Conservation (phyloP, 2,329 filamentous ascomycete genomes). For the Zymoseptoria brevis region DNA sequence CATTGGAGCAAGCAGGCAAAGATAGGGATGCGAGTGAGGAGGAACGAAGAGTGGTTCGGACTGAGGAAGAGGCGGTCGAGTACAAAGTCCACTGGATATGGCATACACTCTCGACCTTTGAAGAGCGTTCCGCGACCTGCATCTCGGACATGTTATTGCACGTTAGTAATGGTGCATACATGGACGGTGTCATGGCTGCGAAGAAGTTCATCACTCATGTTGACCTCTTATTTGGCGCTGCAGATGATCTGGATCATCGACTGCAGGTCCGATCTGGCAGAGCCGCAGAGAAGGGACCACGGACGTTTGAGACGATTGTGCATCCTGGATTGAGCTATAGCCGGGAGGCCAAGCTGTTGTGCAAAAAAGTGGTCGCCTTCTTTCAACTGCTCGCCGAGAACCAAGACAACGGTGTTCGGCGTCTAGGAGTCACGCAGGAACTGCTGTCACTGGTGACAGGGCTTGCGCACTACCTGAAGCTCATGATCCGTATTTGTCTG, state of each 20-base stretch:
- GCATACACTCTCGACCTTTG: slow-evolving; percentile 94
- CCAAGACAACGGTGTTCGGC: slow-evolving; percentile 80
- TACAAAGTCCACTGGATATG: slow-evolving; percentile 97
- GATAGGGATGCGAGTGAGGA: slow-evolving; percentile 55
- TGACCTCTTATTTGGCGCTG: slow-evolving; percentile 81
- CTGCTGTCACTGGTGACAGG: slow-evolving; percentile 95
- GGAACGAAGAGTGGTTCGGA: slow-evolving; percentile 66
- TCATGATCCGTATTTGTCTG: slow-evolving; percentile 91
- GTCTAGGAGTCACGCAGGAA: slow-evolving; percentile 94
- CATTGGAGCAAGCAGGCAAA: slow-evolving; percentile 26
- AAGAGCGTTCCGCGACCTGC: slow-evolving; percentile 94
- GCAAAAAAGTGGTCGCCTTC: slow-evolving; percentile 98
- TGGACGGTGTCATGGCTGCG: slow-evolving; percentile 88
- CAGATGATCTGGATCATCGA: slow-evolving; percentile 72
- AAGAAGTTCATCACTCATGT: slow-evolving; percentile 96
- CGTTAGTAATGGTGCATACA: slow-evolving; percentile 93
- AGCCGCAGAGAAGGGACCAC: slow-evolving; percentile 19
- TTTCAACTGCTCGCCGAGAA: slow-evolving; percentile 92
- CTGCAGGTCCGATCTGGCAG: slow-evolving; percentile 48
- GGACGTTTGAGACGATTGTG: slow-evolving; percentile 27
- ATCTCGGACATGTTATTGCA: slow-evolving; percentile 99
- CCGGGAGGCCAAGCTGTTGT: slow-evolving; percentile 95
- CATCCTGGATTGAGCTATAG: slow-evolving; percentile 73
- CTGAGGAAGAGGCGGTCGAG: slow-evolving; percentile 89
- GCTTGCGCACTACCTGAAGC: slow-evolving; percentile 92